Conservation (phyloP, 768 basidiomycete species). For the Pulveroboletus sp. region DNA sequence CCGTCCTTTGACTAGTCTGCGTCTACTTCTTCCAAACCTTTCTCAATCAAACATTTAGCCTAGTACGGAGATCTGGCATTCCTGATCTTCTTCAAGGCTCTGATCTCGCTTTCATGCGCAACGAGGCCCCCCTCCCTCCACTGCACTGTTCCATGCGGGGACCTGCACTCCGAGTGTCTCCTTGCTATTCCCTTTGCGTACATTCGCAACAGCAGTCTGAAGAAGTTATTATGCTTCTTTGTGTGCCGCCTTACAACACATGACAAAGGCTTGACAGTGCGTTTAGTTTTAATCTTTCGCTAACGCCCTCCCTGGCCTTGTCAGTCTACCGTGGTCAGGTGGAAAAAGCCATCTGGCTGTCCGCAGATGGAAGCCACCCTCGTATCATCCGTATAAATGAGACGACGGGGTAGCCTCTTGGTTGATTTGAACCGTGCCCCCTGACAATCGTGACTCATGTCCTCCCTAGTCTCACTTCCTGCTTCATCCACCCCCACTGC, state of each 20-base stretch:
- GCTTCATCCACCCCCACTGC: constrained; percentile 5
- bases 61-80: constrained; percentile 29
- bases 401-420: constrained; percentile 2
- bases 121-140: too few relatives aligned
- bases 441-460: constrained; percentile 16
- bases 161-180: too few relatives aligned
- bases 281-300: constrained; percentile 26
- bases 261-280: constrained; percentile 26
- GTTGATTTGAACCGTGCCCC: neutral
- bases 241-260: constrained; percentile 22
- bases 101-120: constrained; percentile 13
- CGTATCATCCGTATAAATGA: constrained; percentile 27
- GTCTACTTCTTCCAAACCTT: neutral
- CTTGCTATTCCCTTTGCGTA: constrained; percentile 8
- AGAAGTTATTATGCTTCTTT: constrained; percentile 27
- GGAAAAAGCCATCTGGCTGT: constrained; percentile 16
- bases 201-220: constrained; percentile 6
- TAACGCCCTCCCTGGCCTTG: constrained; percentile 21
- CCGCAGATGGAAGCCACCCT: constrained; percentile 23
- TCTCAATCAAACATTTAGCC: constrained; percentile 20
- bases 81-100: constrained; percentile 22
- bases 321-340: constrained; percentile 13
- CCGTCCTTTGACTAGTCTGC: neutral
- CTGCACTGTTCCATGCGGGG: too few relatives aligned
- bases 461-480: constrained; percentile 7